Percentiles rank a stretch among this genome's conserved stretches.
These are phyloP conservation scores for Taphrina wiesneri DNA, from an alignment of 1,139 yeast species.

Conservation along the genomic window DNA sequence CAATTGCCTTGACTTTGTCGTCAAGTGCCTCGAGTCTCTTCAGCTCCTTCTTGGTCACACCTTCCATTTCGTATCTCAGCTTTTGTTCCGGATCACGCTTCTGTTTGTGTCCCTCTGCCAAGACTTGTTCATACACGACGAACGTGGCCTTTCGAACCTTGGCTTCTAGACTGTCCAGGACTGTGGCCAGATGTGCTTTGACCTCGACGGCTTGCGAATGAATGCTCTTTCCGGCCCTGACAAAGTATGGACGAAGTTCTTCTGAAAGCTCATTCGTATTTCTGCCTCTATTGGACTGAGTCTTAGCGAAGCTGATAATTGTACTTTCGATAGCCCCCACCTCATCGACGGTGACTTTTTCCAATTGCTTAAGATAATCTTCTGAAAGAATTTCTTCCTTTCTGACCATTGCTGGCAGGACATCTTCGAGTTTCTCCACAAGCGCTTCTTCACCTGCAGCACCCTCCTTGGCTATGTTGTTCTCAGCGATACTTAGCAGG, in stretches of 20 bases:
- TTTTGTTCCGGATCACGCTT: constrained; percentile 22
- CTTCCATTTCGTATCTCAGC: constrained; percentile 17
- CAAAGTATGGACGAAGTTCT: constrained; percentile 25
- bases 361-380: constrained; percentile 16
- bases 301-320: constrained; percentile 15
- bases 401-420: constrained; percentile 16
- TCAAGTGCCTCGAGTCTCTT: constrained; percentile 23
- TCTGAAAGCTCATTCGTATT: constrained; percentile 5
- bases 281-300: not conserved
- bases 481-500: constrained; percentile 25
- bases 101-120: constrained; percentile 3
- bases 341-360: constrained; percentile 5
- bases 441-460: constrained; percentile 20
- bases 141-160: constrained; percentile 20
- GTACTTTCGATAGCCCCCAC: constrained; percentile 17
- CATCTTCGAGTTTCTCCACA: constrained; percentile 7
- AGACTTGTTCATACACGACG: constrained; percentile 22
- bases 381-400: constrained; percentile 16
- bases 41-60: constrained; percentile 18
- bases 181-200: constrained; percentile 28
- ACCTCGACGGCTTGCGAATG: constrained; percentile 32
- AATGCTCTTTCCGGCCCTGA: constrained; percentile 29
- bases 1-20: constrained; percentile 11
- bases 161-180: constrained; percentile 11
- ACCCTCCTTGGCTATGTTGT: constrained; percentile 18